Evolutionary conservation across 164 flowering plant genomes (phyloP).

Genomic region (Chloranthus sessilifolius): DNA sequence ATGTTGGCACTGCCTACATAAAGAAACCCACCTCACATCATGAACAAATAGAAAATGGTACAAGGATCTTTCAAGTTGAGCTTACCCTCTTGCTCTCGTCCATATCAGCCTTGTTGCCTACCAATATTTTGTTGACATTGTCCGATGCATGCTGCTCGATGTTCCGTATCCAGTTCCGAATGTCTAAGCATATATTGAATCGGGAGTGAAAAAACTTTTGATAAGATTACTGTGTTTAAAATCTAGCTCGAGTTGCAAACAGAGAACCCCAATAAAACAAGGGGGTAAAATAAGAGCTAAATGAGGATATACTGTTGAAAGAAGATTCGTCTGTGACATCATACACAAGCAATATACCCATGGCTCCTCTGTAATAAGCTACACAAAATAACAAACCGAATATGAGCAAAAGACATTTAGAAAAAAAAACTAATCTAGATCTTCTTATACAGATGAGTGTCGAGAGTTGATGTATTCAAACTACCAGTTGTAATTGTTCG

Average conservation of each 20-base stretch:
- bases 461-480: background rate
- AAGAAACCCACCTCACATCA: slow-evolving; percentile 6
- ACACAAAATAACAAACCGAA: slow-evolving; percentile 5
- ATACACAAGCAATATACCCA: slow-evolving; percentile 56
- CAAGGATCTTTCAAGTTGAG: slow-evolving; percentile 1
- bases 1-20: slow-evolving; percentile 49
- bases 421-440: background rate
- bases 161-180: slow-evolving; percentile 70
- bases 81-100: slow-evolving; percentile 68
- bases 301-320: slow-evolving; percentile 37
- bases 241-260: background rate
- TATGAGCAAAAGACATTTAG: background rate
- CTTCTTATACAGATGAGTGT: too few species aligned
- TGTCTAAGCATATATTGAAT: slow-evolving; percentile 33
- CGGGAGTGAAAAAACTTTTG: slow-evolving; percentile 16
- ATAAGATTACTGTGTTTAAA: slow-evolving; percentile 2
- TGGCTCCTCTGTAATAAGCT: slow-evolving; percentile 62
- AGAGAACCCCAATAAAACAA: too few species aligned
- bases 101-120: slow-evolving; percentile 76
- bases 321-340: slow-evolving; percentile 61
- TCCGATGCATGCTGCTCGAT: slow-evolving; percentile 70
- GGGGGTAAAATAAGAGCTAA: slow-evolving; percentile 5
- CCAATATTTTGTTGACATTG: slow-evolving; percentile 64
- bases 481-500: slow-evolving; percentile 52
- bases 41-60: background rate